A percentile compares a stretch with the other conserved stretches of the same genome.
phyloP scores from a whole-genome alignment of 78 protist genomes.

The Chrysochromulina parva region DNA sequence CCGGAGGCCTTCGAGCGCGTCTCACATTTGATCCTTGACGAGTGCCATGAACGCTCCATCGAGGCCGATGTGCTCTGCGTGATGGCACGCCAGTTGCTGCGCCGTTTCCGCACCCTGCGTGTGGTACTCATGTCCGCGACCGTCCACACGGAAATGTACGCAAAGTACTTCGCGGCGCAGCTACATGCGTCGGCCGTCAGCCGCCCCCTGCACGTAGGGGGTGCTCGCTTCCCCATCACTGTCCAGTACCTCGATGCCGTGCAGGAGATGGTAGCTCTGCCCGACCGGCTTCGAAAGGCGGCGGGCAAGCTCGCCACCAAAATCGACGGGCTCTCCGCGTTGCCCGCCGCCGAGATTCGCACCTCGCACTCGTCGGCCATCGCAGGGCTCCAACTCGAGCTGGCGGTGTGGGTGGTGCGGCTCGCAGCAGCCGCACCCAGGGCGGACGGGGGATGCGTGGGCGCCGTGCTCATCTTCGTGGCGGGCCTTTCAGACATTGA shows the following conservation, averaged over 20 bases:
- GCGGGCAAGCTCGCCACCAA: not conserved
- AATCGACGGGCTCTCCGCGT: not conserved
- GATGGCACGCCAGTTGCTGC: not conserved
- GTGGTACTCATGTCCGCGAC: constrained; percentile 28
- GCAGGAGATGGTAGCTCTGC: not conserved
- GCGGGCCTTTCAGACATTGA: not conserved
- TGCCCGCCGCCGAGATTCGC: not conserved
- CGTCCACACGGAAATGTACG: not conserved
- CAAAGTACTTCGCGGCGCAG: not conserved
- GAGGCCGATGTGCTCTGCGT: not conserved
- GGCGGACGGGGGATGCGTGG: not conserved
- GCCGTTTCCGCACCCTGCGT: not conserved
- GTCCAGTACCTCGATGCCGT: not conserved
- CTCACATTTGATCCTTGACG: not conserved
- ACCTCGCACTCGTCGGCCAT: not conserved
- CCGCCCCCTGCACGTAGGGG: not conserved
- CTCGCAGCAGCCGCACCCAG: not conserved
- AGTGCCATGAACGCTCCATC: not conserved
- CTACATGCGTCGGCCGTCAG: no score
- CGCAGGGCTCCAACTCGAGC: no score
- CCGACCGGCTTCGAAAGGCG: not conserved
- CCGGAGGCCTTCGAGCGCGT: not conserved
- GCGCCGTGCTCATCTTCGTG: constrained; percentile 3
- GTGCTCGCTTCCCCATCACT: not conserved
- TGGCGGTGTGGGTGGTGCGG: not conserved